Conservation (phyloP, 495 filamentous ascomycete species). For the Chaetomidium leptoderma region DNA sequence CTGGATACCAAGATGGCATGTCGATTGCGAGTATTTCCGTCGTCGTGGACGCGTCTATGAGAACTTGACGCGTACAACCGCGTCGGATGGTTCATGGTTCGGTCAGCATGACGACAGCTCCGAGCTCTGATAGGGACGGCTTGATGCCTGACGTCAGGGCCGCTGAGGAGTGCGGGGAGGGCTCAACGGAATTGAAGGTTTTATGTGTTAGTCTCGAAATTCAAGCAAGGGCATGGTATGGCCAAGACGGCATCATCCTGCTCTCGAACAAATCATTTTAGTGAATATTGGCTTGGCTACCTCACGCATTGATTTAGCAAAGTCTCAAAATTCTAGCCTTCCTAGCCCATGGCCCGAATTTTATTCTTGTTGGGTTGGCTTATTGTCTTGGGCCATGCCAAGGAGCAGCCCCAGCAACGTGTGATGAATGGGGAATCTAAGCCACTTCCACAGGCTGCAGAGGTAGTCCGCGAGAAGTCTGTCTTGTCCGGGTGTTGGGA, state of each 20-base stretch:
- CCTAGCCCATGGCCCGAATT: background rate
- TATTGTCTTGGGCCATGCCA: background rate
- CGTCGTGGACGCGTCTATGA: conserved; percentile 1
- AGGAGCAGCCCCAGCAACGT: background rate
- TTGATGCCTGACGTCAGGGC: conserved; percentile 8
- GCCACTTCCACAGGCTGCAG: background rate
- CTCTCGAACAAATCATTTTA: no score
- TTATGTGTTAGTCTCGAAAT: background rate
- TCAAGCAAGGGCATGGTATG: no score
- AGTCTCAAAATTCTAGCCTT: no score
- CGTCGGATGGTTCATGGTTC: background rate
- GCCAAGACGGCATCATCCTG: no score
- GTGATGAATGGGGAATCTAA: background rate
- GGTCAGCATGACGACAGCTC: conserved; percentile 8
- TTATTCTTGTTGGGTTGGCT: background rate
- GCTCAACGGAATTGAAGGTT: no score
- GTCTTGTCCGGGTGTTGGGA: background rate
- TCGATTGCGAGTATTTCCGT: background rate
- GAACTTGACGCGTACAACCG: background rate
- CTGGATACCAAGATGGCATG: background rate
- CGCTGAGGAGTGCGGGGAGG: background rate
- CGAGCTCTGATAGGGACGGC: background rate
- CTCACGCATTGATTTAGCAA: no score
- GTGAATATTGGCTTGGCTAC: no score
- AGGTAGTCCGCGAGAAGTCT: conserved; percentile 1